Percentiles rank a stretch among this genome's conserved stretches.
Conservation (phyloP, 169 alveolate genomes). For the Babesia sp. region DNA sequence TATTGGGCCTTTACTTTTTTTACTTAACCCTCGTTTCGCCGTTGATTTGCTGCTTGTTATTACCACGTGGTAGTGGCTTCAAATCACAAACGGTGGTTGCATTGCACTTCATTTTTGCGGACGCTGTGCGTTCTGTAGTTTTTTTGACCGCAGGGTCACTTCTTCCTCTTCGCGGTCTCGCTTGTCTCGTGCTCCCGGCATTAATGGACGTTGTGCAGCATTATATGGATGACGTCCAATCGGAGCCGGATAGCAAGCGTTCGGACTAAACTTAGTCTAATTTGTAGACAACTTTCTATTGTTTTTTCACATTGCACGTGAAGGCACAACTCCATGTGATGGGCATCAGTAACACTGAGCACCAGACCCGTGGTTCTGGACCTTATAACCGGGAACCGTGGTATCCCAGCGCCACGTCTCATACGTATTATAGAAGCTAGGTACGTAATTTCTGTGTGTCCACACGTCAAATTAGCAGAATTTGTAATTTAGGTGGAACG, state of each 20-base stretch:
- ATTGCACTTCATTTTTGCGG: slow-evolving; percentile 22
- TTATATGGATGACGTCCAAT: not conserved
- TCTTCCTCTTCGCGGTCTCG: slow-evolving; percentile 1
- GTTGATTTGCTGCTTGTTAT: not conserved
- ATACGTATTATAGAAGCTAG: no score
- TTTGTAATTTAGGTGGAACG: no score
- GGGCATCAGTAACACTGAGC: no score
- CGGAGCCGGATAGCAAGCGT: not conserved
- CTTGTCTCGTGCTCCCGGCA: not conserved
- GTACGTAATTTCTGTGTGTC: no score
- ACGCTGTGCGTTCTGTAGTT: slow-evolving; percentile 11
- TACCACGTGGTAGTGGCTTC: slow-evolving; percentile 2
- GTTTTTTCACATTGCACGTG: no score
- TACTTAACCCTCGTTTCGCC: slow-evolving; percentile 51
- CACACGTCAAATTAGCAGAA: no score
- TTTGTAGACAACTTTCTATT: no score
- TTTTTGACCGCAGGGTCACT: not conserved
- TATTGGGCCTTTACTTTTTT: slow-evolving; percentile 38
- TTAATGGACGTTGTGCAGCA: slow-evolving; percentile 7
- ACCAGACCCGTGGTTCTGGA: no score
- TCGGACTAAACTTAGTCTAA: no score
- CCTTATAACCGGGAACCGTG: no score
- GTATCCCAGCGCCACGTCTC: no score
- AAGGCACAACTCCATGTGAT: no score
- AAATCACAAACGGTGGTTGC: slow-evolving; percentile 15